Percentiles rank a stretch among this genome's conserved stretches.
Conservation (phyloP, 1,139 yeast genomes). For the Kazachstania sp. region DNA sequence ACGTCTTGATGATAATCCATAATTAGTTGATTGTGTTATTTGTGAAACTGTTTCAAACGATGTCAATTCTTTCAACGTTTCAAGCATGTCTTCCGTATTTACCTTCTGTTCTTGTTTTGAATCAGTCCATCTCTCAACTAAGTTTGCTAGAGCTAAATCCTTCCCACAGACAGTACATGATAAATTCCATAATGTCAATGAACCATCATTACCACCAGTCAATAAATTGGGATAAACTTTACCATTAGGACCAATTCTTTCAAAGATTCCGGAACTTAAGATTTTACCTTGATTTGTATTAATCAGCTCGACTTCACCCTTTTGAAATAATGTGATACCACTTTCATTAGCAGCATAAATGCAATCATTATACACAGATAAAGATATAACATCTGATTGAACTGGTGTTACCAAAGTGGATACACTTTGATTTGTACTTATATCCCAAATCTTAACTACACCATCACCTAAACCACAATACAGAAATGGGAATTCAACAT, state of each 20-base stretch:
- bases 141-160: not conserved
- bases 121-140: slow-evolving; percentile 7
- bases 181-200: slow-evolving; percentile 49
- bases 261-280: slow-evolving; percentile 30
- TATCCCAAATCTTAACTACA: slow-evolving; percentile 70
- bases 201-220: slow-evolving; percentile 56
- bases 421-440: slow-evolving; percentile 66
- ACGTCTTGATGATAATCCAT: slow-evolving; percentile 73
- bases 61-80: slow-evolving; percentile 53
- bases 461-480: slow-evolving; percentile 78
- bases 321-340: slow-evolving; percentile 48
- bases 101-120: slow-evolving; percentile 11
- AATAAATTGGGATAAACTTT: slow-evolving; percentile 33
- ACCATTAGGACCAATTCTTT: slow-evolving; percentile 13
- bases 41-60: slow-evolving; percentile 72
- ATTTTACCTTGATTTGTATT: slow-evolving; percentile 36
- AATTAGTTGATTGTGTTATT: slow-evolving; percentile 46
- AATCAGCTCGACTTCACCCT: slow-evolving; percentile 34
- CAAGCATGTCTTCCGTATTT: slow-evolving; percentile 55
- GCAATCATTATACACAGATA: slow-evolving; percentile 40
- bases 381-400: slow-evolving; percentile 41
- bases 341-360: slow-evolving; percentile 32
- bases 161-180: slow-evolving; percentile 7
- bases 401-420: slow-evolving; percentile 44
- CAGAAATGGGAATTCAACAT: slow-evolving; percentile 52